phyloP scores from a whole-genome alignment of 768 basidiomycete species.

The Trametes gibbosa region DNA sequence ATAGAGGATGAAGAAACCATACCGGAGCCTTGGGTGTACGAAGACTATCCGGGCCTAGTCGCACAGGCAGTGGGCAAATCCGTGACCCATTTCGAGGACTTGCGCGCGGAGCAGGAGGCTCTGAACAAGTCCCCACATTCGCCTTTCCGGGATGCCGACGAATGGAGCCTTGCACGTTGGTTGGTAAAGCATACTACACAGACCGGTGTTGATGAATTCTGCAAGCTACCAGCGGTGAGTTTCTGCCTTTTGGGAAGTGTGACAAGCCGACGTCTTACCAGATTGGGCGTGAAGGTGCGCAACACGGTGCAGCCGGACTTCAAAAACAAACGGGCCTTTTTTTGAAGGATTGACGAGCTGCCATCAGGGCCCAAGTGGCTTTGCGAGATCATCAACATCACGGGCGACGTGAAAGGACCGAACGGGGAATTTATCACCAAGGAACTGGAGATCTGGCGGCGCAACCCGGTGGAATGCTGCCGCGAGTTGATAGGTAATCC shows the following conservation, averaged over 20 bases:
- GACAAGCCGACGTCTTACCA: neutral
- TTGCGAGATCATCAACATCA: conserved; percentile 6
- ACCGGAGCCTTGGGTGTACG: conserved; percentile 1
- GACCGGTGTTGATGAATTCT: conserved; percentile 22
- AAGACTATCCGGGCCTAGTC: conserved; percentile 6
- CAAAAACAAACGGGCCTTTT: conserved; percentile 19
- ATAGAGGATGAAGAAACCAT: conserved; percentile 10
- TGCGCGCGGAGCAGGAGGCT: neutral
- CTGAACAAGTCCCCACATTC: neutral
- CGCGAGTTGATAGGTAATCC: conserved; percentile 20
- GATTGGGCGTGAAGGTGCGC: neutral
- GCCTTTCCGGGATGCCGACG: conserved; percentile 16
- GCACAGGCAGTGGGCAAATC: neutral
- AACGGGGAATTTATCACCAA: conserved; percentile 17
- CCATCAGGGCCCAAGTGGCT: conserved; percentile 19
- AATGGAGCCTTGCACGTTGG: conserved; percentile 23
- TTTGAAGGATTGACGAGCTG: conserved; percentile 21
- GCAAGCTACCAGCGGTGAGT: conserved; percentile 12
- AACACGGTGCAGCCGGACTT: conserved; percentile 13
- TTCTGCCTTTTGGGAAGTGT: neutral
- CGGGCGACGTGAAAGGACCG: conserved; percentile 12
- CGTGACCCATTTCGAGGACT: conserved; percentile 12
- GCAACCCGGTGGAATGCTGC: conserved; percentile 36
- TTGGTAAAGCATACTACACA: conserved; percentile 15
- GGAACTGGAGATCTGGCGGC: conserved; percentile 28